These are phyloP conservation scores for Xerocomellus dryophilus DNA, from an alignment of 768 basidiomycete species.

Conservation along the genomic window DNA sequence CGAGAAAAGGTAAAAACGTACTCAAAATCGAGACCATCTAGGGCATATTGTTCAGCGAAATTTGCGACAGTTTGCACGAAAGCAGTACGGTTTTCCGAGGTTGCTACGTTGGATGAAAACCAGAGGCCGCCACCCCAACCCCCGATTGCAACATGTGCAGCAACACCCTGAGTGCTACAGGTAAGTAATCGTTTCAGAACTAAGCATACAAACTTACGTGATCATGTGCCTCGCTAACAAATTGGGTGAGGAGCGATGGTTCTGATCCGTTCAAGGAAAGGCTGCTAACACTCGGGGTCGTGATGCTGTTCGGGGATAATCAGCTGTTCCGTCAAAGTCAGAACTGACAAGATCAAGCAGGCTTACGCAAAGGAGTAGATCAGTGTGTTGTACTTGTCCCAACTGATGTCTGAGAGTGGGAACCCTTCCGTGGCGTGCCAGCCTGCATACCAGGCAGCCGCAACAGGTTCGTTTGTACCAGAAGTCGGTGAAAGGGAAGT, in stretches of 20 bases:
- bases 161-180: conserved; percentile 42
- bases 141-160: conserved; percentile 59
- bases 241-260: conserved; percentile 48
- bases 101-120: conserved; percentile 61
- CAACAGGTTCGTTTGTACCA: conserved; percentile 27
- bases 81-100: conserved; percentile 51
- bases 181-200: neutral
- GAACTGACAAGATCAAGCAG: neutral
- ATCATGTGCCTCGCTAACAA: conserved; percentile 46
- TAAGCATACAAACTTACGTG: conserved; percentile 26
- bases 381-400: conserved; percentile 71
- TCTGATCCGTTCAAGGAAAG: conserved; percentile 43
- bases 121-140: conserved; percentile 67
- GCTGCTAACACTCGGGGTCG: conserved; percentile 32
- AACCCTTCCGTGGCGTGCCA: conserved; percentile 45
- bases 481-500: neutral
- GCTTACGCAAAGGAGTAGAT: conserved; percentile 66
- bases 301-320: conserved; percentile 22
- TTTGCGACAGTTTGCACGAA: conserved; percentile 60
- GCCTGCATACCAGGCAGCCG: conserved; percentile 59
- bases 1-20: conserved; percentile 3
- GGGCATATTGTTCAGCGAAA: conserved; percentile 46
- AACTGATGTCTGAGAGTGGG: conserved; percentile 52
- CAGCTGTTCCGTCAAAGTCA: neutral
- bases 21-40: conserved; percentile 53